Percentiles rank a stretch among this genome's conserved stretches.
These are phyloP conservation scores for Backusella morwellensis DNA, from an alignment of 192 early-diverging fungal genomes.

Conservation along the genomic window DNA sequence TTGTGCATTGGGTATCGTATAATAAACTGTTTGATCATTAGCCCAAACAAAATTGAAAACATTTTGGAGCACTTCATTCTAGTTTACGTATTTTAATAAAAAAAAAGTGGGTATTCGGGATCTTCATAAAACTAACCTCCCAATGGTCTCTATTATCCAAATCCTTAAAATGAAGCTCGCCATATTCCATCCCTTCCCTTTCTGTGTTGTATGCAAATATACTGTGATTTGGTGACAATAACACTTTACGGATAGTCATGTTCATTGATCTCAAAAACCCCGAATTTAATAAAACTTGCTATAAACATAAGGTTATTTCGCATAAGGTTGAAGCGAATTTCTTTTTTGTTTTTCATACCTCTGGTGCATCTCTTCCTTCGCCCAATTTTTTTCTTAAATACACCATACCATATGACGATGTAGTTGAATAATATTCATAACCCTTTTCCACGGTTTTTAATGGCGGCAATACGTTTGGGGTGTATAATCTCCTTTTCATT, in stretches of 20 bases:
- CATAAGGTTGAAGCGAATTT: not conserved
- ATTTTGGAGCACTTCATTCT: slow-evolving; percentile 43
- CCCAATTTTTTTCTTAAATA: slow-evolving; percentile 46
- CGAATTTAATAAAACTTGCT: slow-evolving; percentile 54
- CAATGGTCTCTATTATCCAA: slow-evolving; percentile 32
- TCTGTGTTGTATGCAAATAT: slow-evolving; percentile 53
- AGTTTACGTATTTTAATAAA: not conserved
- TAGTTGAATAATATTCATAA: slow-evolving; percentile 54
- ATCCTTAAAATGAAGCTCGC: slow-evolving; percentile 50
- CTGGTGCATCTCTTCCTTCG: slow-evolving; percentile 34
- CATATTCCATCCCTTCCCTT: slow-evolving; percentile 52
- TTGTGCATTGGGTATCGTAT: slow-evolving; percentile 67
- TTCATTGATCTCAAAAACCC: slow-evolving; percentile 45
- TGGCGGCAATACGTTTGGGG: slow-evolving; percentile 37
- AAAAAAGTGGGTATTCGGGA: not conserved
- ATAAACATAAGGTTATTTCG: not conserved
- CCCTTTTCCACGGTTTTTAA: slow-evolving; percentile 45
- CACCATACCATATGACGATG: slow-evolving; percentile 43
- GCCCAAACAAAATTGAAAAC: slow-evolving; percentile 76
- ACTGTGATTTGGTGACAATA: slow-evolving; percentile 50
- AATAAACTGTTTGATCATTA: slow-evolving; percentile 57
- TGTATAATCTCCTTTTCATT: slow-evolving; percentile 49
- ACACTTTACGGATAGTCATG: slow-evolving; percentile 45
- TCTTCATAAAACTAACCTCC: slow-evolving; percentile 4
- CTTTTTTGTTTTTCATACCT: slow-evolving; percentile 29